phyloP scores from a whole-genome alignment of 2,329 filamentous ascomycete genomes.

The Phialophora verrucosa region DNA sequence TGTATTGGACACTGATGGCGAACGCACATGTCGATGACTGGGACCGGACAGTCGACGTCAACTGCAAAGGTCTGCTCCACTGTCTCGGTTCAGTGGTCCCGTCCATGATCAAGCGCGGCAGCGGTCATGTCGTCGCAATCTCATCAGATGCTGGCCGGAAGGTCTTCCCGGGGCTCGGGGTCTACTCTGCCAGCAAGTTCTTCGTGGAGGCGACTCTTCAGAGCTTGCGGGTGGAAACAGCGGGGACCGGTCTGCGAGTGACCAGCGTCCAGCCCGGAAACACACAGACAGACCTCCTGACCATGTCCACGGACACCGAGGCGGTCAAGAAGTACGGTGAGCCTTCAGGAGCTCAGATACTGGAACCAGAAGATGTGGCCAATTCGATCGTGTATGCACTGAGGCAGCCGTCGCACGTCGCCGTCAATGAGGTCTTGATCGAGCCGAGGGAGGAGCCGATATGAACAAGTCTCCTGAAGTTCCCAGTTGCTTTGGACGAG shows the following conservation, averaged over 20 bases:
- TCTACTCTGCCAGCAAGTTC: constrained; percentile 84
- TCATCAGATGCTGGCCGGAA: constrained; percentile 82
- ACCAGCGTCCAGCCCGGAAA: constrained; percentile 80
- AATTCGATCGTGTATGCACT: constrained; percentile 75
- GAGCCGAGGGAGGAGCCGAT: constrained; percentile 79
- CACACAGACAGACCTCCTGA: constrained; percentile 72
- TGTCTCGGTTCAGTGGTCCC: constrained; percentile 73
- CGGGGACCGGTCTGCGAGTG: constrained; percentile 72
- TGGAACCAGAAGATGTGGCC: constrained; percentile 76
- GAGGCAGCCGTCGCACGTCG: constrained; percentile 74
- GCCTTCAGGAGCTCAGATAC: constrained; percentile 74
- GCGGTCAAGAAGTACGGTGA: constrained; percentile 79
- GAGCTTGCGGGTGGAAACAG: constrained; percentile 74
- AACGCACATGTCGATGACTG: constrained; percentile 75
- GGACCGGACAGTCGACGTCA: constrained; percentile 82
- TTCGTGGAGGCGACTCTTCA: constrained; percentile 85
- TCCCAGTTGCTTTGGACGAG: not conserved
- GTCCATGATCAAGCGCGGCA: constrained; percentile 70
- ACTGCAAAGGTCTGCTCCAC: constrained; percentile 82
- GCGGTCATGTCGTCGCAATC: constrained; percentile 78
- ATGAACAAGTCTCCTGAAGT: constrained; percentile 43
- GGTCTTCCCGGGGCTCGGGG: constrained; percentile 79
- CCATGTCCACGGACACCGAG: constrained; percentile 76
- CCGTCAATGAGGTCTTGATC: constrained; percentile 80
- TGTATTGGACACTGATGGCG: constrained; percentile 89